Base-by-base conservation (phyloP, 2,329 filamentous ascomycete genomes). In the Verticillium nubilum region DNA sequence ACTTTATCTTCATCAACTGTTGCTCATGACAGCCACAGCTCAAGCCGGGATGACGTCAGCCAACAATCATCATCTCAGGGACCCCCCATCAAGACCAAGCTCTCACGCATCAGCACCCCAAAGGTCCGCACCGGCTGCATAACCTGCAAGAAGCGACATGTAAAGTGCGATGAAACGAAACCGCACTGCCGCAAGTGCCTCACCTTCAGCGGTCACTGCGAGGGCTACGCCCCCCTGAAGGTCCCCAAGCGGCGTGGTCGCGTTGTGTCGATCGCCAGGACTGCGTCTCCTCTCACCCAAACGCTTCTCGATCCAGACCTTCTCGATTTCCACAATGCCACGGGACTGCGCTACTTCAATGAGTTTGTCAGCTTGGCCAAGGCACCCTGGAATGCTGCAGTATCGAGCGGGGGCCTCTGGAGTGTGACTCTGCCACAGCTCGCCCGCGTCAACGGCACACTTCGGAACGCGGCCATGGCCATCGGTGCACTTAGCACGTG, bases 391-490 rank as follows among this genome's bases (percentile, higher is more conserved):
- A 67, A 68, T 15, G 61, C 64, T 0, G 67, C 67, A 1, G 64
- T 63, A 0, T 70, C 69, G 0, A 64, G 61, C 6, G 56, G 61
- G 19, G 65, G 67, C 13, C 42, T 73, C 9, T 73, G 72, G 72
- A 60, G 56, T 1, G 64, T 68, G 4, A 70, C 64, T 0, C 27
- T 73, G 17, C 72, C 72, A 0, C 72, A 74, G 50, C 62, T 73
- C 25, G 61, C 70, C 25, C 67, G 65, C 0, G 64, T 55, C 12
- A 70, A 67, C 59, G 47, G 25, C 5, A 63, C 67, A 1, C 66
- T 73, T 19, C 70, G 70, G 6, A 64, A 68, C 47, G 72, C 70
- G 2, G 72, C 72, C 2, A 69, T 70, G 52, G 70, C 62, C 10
- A 71, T 73, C 6, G 72, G 72, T 0, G 72, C 72, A 6, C 31